A percentile compares a stretch with the other conserved stretches of the same genome.
phyloP scores from a whole-genome alignment of 345 rosid species.

The Microthlaspi erraticum region DNA sequence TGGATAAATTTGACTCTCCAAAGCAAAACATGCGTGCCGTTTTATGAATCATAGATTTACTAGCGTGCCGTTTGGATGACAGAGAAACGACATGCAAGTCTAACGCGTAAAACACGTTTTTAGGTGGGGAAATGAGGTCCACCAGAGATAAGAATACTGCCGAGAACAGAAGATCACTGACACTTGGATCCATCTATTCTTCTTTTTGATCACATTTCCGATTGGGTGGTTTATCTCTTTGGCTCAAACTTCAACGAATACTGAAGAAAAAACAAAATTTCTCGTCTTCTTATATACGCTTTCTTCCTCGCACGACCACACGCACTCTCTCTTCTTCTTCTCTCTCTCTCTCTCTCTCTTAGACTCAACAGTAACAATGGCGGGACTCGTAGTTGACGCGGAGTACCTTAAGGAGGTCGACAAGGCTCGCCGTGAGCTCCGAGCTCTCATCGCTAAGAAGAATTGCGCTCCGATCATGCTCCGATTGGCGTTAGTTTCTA shows the following conservation, averaged over 20 bases:
- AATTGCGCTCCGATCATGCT: constrained; percentile 95
- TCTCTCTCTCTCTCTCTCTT: not conserved
- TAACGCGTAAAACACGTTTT: not conserved
- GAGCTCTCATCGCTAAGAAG: constrained; percentile 75
- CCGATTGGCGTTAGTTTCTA: constrained; percentile 70
- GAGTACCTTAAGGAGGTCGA: constrained; percentile 83
- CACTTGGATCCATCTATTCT: constrained; percentile 27
- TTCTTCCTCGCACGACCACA: not conserved
- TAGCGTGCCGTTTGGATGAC: constrained; percentile 1
- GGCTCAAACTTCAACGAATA: constrained; percentile 36
- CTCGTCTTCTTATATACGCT: not conserved
- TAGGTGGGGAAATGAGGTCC: constrained; percentile 1
- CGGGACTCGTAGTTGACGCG: constrained; percentile 63
- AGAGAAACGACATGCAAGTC: constrained; percentile 4
- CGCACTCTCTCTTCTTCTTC: not conserved
- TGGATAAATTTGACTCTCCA: not conserved
- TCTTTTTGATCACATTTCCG: constrained; percentile 20
- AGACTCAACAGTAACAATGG: constrained; percentile 49
- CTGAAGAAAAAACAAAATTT: constrained; percentile 3
- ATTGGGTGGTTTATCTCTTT: constrained; percentile 35
- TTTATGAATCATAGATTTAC: not conserved
- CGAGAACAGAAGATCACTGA: constrained; percentile 28
- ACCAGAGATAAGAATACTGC: constrained; percentile 9
- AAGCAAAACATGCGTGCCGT: not conserved
- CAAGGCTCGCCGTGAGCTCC: constrained; percentile 84